These are phyloP conservation scores for Pestalotiopsis fici DNA, from an alignment of 2,329 filamentous ascomycete species.

Conservation along the genomic window DNA sequence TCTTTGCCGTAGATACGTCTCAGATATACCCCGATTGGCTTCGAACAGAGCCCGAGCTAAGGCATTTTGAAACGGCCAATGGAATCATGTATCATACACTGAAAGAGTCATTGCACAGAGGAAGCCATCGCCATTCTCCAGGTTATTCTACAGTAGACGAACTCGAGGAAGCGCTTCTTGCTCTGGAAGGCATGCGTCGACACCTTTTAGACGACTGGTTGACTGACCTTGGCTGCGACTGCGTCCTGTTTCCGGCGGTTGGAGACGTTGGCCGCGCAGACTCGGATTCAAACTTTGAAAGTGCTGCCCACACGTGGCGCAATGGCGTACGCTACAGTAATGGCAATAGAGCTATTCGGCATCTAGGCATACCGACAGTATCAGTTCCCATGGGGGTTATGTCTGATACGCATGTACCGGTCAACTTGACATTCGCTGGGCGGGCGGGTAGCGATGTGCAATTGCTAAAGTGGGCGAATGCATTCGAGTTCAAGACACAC, in stretches of 20 bases:
- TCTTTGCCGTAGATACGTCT: constrained; percentile 39
- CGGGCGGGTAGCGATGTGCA: constrained; percentile 45
- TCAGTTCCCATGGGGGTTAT: constrained; percentile 55
- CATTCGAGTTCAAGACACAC: constrained; percentile 17
- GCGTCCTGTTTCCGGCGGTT: constrained; percentile 49
- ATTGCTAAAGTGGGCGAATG: constrained; percentile 24
- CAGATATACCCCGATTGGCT: constrained; percentile 34
- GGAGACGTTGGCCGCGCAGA: constrained; percentile 52
- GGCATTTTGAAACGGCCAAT: constrained; percentile 14
- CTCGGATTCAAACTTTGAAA: constrained; percentile 36
- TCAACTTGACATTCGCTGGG: constrained; percentile 53
- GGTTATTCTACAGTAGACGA: too few relatives aligned
- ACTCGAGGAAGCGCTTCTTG: constrained; percentile 40
- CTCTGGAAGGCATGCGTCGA: constrained; percentile 49
- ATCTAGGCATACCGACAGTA: constrained; percentile 55
- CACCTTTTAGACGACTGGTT: constrained; percentile 53
- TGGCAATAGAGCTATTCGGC: constrained; percentile 52
- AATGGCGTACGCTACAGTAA: constrained; percentile 57
- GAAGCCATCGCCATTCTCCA: constrained; percentile 21
- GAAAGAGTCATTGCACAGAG: constrained; percentile 16
- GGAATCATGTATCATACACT: constrained; percentile 22
- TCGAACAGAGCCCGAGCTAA: constrained; percentile 18
- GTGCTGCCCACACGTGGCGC: constrained; percentile 38
- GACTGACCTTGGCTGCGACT: constrained; percentile 38
- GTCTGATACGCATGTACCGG: constrained; percentile 46